A percentile compares a stretch with the other conserved stretches of the same genome.
Conservation (phyloP, 768 basidiomycete species). For the Tephrocybe sp. region DNA sequence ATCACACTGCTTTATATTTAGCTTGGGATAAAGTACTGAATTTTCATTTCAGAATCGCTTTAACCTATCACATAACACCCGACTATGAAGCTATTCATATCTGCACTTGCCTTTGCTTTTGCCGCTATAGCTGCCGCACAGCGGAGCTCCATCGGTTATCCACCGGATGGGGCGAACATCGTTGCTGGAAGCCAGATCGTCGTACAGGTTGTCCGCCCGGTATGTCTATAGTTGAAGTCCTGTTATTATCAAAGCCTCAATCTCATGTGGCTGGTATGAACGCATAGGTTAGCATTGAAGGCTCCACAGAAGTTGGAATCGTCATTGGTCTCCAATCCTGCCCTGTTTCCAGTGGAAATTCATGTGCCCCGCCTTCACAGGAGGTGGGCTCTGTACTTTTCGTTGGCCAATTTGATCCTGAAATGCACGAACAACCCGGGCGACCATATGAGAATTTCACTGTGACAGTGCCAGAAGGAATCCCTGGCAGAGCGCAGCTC, state of each 20-base stretch:
- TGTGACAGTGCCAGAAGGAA: slow-evolving; percentile 26
- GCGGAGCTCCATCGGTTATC: slow-evolving; percentile 27
- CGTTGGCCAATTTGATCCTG: slow-evolving; percentile 36
- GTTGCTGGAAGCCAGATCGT: slow-evolving; percentile 25
- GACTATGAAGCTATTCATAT: background rate
- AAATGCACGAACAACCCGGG: slow-evolving; percentile 26
- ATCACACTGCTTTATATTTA: background rate
- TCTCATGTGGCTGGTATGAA: background rate
- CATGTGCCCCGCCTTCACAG: slow-evolving; percentile 17
- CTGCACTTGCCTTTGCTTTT: slow-evolving; percentile 3
- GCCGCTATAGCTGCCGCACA: slow-evolving; percentile 15
- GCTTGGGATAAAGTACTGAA: background rate
- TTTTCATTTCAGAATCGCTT: background rate
- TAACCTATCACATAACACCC: background rate
- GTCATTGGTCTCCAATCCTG: slow-evolving; percentile 41
- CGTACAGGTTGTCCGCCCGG: slow-evolving; percentile 36
- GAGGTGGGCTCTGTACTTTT: slow-evolving; percentile 38
- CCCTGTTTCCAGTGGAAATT: slow-evolving; percentile 17
- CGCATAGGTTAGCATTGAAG: slow-evolving; percentile 32
- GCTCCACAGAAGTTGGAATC: slow-evolving; percentile 41
- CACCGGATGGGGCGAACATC: slow-evolving; percentile 24
- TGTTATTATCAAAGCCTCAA: too few relatives aligned
- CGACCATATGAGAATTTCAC: slow-evolving; percentile 45
- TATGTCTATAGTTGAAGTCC: slow-evolving; percentile 19
- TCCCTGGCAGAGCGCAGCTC: slow-evolving; percentile 25